A percentile compares a stretch with the other conserved stretches of the same genome.
Conservation (phyloP, 306 rosid genomes). For the Corylus americana region DNA sequence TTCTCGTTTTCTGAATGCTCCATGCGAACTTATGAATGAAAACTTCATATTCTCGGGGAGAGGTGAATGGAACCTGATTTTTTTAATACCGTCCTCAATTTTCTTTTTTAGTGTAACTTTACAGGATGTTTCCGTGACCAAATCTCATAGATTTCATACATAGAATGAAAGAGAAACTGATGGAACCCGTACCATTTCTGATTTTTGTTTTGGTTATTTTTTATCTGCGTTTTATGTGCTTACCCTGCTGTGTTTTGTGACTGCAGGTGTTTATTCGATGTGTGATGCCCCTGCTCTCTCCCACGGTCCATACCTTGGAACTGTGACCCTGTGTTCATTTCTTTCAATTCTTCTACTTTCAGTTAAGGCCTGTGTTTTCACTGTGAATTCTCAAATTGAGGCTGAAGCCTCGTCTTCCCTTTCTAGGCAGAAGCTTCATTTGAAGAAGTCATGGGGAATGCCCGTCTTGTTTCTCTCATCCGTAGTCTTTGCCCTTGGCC, state of each 20-base stretch:
- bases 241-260: slow-evolving; percentile 14
- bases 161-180: background rate
- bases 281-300: slow-evolving; percentile 92
- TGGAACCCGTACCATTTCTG: background rate
- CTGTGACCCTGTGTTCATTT: slow-evolving; percentile 77
- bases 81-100: background rate
- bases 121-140: background rate
- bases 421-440: slow-evolving; percentile 75
- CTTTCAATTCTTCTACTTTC: slow-evolving; percentile 78
- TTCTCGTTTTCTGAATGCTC: background rate
- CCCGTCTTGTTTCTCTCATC: slow-evolving; percentile 91
- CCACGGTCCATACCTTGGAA: slow-evolving; percentile 97
- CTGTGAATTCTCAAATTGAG: slow-evolving; percentile 84
- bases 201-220: background rate
- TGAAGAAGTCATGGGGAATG: slow-evolving; percentile 99
- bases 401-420: slow-evolving; percentile 77
- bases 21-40: background rate
- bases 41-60: background rate
- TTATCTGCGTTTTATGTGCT: slow-evolving; percentile 1
- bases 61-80: background rate
- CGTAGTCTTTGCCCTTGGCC: slow-evolving; percentile 96
- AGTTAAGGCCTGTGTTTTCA: slow-evolving; percentile 82
- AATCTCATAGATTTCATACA: background rate
- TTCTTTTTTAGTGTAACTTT: background rate
- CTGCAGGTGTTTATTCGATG: slow-evolving; percentile 86